phyloP scores from a whole-genome alignment of 768 basidiomycete genomes.

The Xerocomus brunneocitrinus region DNA sequence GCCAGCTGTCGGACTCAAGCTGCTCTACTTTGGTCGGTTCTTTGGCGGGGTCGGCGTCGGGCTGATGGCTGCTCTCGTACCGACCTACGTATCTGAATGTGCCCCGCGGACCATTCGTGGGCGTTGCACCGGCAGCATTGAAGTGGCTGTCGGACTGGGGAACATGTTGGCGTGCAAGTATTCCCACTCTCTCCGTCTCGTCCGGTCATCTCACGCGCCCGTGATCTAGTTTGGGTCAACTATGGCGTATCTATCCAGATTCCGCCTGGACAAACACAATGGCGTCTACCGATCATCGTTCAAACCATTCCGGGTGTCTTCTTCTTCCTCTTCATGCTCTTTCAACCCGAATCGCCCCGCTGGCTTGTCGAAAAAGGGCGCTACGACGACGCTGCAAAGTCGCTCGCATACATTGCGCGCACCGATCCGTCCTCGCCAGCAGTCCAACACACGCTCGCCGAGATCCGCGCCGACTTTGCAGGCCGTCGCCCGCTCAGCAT shows the following conservation, averaged over 20 bases:
- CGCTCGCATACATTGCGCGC: constrained; percentile 29
- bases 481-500: constrained; percentile 28
- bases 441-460: constrained; percentile 30
- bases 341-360: constrained; percentile 40
- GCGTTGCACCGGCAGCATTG: constrained; percentile 33
- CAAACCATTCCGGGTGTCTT: constrained; percentile 39
- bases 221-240: constrained; percentile 34
- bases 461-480: constrained; percentile 33
- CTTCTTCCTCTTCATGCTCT: constrained; percentile 33
- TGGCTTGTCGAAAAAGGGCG: constrained; percentile 37
- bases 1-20: constrained; percentile 20
- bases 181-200: background rate
- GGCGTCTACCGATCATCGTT: constrained; percentile 35
- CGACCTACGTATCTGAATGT: constrained; percentile 37
- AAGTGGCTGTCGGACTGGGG: constrained; percentile 30
- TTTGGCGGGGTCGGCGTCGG: constrained; percentile 47
- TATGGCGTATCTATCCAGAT: constrained; percentile 29
- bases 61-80: constrained; percentile 32
- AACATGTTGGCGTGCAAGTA: constrained; percentile 35
- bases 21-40: constrained; percentile 38
- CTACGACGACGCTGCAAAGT: constrained; percentile 31
- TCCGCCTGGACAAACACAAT: constrained; percentile 28
- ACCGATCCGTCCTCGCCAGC: constrained; percentile 22
- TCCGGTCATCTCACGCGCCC: background rate
- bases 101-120: constrained; percentile 36